Evolutionary conservation across 805 yeast genomes (phyloP), one percentile per base, ranked within the genome.

Genomic region (Metschnikowia drakensbergensis): DNA sequence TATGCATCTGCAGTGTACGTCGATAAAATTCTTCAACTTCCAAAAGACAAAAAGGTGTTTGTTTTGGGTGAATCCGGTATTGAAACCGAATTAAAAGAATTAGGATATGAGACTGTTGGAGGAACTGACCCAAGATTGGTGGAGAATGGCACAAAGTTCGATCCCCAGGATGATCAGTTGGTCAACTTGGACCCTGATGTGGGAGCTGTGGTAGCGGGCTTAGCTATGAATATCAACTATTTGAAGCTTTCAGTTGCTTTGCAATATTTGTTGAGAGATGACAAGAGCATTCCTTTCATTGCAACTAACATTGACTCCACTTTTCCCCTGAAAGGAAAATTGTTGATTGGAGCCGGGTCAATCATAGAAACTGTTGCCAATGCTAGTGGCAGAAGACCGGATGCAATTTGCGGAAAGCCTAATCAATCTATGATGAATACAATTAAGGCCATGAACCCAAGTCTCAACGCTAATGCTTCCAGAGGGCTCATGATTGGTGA

Each of bases 231-330:
- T 40, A 64, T 92, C 54, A 92, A 88, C 68, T 94, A 94, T 64
- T 82, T 85, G 62, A 86, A 88, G 67, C 69, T 90, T 45, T 86
- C 96, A 1, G 71, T 82, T 30, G 86, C 97, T 5, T 75, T 91
- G 71, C 91, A 88, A 59, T 91, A 94, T 59, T 72, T 94, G 44
- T 73, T 76, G 52, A 79, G 83, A 49, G 69, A 71, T 50, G 56
- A 70, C 50, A 82, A 83, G 43, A 72, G 75, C 2, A 74, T 88
- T 3, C 78, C 83, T 30, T 94, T 89, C 66, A 74, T 94, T 54
- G 98, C 97, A 23, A 94, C 98, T 4, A 94, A 94, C 65, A 87
- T 88, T 37, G 99, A 94, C 66, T 86, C 96, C 1, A 94, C 99
- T 0, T 94, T 83, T 72, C 99, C 99, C 2, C 81, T 86, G 50